Base-by-base conservation (phyloP, 2,329 filamentous ascomycete species). In the Lithohypha guttulata region DNA sequence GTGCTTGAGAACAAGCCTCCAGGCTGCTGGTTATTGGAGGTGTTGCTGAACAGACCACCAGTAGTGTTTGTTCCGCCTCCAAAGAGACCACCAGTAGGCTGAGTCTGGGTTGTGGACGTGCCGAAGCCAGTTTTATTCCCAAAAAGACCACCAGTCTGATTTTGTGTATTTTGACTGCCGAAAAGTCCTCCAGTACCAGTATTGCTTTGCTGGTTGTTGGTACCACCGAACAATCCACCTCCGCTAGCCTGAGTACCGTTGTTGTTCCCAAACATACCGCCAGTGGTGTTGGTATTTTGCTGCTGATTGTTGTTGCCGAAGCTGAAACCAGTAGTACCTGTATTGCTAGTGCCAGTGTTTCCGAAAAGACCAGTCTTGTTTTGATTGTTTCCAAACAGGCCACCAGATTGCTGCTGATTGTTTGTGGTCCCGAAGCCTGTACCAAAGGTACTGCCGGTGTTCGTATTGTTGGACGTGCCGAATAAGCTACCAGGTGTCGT, bases 71-170 rank as follows among this genome's bases (percentile, higher is more conserved):
- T 45, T 32, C 31, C 50, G 25, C 68, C 66, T 7, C 34, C 34
- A 48, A 74, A 71, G 2, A 70, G 50, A 11, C 68, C 62, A 15
- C 61, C 59, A 13, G 65, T 54, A 42, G 59, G 50, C 53, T 62
- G 59, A 52, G 55, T 60, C 45, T 69, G 65, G 15, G 53, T 59
- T 44, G 55, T 50, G 4, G 45, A 34, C 6, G 46, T 42, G 13
- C 45, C 21, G 56, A 66, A 68, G 35, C 30, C 27, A 7, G 33
- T 20, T 22, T 29, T 37, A 20, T 32, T 35, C 6, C 30, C 39
- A 22, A 72, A 71, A 3, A 70, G 50, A 14, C 64, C 61, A 13
- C 64, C 63, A n/a, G 62, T 58, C 34, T 62, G 54, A 31, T 55
- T 48, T 40, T 52, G 50, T 34, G 56, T 56, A 42, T 59, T 56